phyloP scores from a whole-genome alignment of 345 rosid genomes.

The Microthlaspi erraticum region DNA sequence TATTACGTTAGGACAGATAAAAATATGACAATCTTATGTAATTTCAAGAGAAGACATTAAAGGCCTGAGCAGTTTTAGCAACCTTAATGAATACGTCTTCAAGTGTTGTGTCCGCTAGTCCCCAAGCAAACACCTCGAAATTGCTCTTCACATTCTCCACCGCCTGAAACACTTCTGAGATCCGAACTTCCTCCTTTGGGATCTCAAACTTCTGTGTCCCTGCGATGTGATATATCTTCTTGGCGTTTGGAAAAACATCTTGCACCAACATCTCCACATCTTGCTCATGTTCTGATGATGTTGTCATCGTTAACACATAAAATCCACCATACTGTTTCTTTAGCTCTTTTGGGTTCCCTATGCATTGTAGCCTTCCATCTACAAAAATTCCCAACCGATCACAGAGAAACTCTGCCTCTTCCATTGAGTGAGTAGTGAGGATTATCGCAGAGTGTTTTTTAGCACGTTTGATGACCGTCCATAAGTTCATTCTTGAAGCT shows the following conservation, averaged over 20 bases:
- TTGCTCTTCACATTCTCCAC: conserved; percentile 74
- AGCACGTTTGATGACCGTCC: conserved; percentile 85
- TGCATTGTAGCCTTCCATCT: conserved; percentile 83
- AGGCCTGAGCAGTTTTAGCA: conserved; percentile 55
- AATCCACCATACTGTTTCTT: conserved; percentile 87
- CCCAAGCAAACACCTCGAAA: conserved; percentile 91
- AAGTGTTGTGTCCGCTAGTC: conserved; percentile 83
- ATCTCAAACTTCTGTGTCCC: conserved; percentile 96
- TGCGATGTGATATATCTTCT: conserved; percentile 69
- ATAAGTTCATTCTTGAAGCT: conserved; percentile 81
- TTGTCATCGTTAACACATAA: conserved; percentile 82
- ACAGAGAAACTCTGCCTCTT: conserved; percentile 93
- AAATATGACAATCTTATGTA: too few species aligned
- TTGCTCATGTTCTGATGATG: conserved; percentile 58
- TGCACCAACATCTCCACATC: conserved; percentile 70
- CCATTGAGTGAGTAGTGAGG: conserved; percentile 96
- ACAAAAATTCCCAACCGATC: conserved; percentile 89
- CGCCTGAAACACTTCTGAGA: conserved; percentile 74
- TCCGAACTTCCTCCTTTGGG: conserved; percentile 72
- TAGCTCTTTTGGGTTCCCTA: conserved; percentile 85
- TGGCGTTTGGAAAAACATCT: conserved; percentile 63
- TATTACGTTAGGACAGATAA: too few species aligned
- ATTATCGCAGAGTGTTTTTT: conserved; percentile 75
- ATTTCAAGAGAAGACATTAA: conserved; percentile 47
- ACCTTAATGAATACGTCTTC: conserved; percentile 86